Conservation (phyloP, 2,329 filamentous ascomycete species). For the Pestalotiopsis sp. region DNA sequence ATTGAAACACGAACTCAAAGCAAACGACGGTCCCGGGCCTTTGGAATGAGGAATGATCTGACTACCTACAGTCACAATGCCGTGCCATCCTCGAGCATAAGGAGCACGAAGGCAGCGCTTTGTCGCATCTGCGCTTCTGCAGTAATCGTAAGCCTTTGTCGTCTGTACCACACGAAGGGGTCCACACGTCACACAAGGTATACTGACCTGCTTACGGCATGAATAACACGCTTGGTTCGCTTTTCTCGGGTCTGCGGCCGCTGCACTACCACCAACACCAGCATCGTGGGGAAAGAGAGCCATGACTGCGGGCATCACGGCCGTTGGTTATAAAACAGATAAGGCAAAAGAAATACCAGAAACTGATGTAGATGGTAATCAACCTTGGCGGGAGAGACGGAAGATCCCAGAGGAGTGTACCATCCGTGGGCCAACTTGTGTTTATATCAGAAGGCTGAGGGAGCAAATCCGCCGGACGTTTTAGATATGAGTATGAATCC, state of each 20-base stretch:
- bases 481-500: not conserved
- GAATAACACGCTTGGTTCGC: conserved; percentile 44
- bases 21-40: not conserved
- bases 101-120: conserved; percentile 47
- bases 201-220: conserved; percentile 33
- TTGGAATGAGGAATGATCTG: not conserved
- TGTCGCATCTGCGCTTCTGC: conserved; percentile 57
- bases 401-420: not conserved
- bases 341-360: not conserved
- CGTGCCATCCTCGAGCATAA: conserved; percentile 47
- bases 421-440: not conserved
- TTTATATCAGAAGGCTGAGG: not conserved
- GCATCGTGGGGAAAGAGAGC: conserved; percentile 18
- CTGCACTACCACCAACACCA: conserved; percentile 12
- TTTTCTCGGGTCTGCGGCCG: conserved; percentile 20
- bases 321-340: not conserved
- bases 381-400: not conserved
- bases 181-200: not conserved
- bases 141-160: conserved; percentile 20
- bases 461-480: not conserved
- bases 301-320: conserved; percentile 4
- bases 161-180: not conserved
- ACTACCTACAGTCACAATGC: conserved; percentile 39
- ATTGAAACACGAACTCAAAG: not conserved
- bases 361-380: not conserved